Conservation (phyloP, 768 basidiomycete species). For the Suillus weaverae region DNA sequence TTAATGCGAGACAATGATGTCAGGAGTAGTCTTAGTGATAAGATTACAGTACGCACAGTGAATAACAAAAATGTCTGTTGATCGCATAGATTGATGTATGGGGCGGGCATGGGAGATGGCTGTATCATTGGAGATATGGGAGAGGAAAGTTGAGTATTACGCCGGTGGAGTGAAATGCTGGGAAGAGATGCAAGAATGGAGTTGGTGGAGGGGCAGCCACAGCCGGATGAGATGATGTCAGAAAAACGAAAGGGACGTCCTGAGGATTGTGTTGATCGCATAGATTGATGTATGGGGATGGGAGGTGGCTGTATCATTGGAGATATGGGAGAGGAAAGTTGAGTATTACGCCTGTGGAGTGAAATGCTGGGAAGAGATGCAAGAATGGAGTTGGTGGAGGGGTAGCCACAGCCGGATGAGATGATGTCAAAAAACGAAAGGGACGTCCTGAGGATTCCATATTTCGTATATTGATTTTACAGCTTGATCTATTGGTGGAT, state of each 20-base stretch:
- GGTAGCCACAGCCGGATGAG: constrained; percentile 27
- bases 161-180: constrained; percentile 12
- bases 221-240: constrained; percentile 36
- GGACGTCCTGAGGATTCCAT: constrained; percentile 78
- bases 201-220: constrained; percentile 17
- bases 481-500: constrained; percentile 53
- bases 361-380: neutral
- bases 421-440: constrained; percentile 50
- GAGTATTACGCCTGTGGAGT: constrained; percentile 33
- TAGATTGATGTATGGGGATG: constrained; percentile 25
- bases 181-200: constrained; percentile 2
- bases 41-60: neutral
- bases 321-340: constrained; percentile 51
- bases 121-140: constrained; percentile 48
- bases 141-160: constrained; percentile 50
- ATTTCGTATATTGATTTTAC: constrained; percentile 75
- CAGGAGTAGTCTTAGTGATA: neutral
- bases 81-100: constrained; percentile 18
- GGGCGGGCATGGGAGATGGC: constrained; percentile 29
- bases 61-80: neutral
- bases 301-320: constrained; percentile 43
- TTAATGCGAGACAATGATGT: neutral
- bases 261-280: constrained; percentile 44
- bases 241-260: constrained; percentile 64
- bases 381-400: constrained; percentile 8